Base-by-base conservation (phyloP, 2,329 filamentous ascomycete species). In the Paraphoma chrysanthemicola region DNA sequence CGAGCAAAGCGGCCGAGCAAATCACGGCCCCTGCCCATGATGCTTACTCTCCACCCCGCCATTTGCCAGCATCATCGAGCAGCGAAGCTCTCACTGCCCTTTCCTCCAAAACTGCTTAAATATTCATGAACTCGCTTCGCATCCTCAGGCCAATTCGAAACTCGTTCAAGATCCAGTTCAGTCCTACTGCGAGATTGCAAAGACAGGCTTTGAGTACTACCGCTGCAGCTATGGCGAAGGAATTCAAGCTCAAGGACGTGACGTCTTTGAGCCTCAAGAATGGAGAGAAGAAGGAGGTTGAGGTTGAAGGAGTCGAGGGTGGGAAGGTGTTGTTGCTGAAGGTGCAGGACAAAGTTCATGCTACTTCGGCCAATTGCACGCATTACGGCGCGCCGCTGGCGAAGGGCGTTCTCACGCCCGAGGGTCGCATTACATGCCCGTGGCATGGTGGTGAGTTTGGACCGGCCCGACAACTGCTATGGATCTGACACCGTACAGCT, bases 371-470 rank as follows among this genome's bases (percentile, higher is more conserved):
- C 39, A 95, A 90, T 66, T 99, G 95, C 74, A 88, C 86, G 12
- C 94, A 98, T 79, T 98, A 96, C 74, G 94, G 95, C 33, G 95
- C 94, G 41, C 95, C 95, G 12, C 80, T 99, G 63, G 87, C 88
- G 51, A 92, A 94, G 66, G 95, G 95, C 51, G 88, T 98, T 7
- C 79, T 99, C 61, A 91, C 91, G 7, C 86, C 87, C 2, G 88
- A 90, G 65, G 95, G 95, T 5, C 85, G 92, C 48, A 78, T 99
- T 60, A 97, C 92, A 6, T 99, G 95, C 76, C 93, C 94, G 3
- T 98, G 95, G 95, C 94, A 98, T 75, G 94, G 94, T 81, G 92
- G 92, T 95, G 57, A 6, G 44, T 53, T 38, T 14, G 28, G 5
- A 17, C 29, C 29, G 17, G 18, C 17, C 8, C n/a, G 11, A 18